Percentiles rank a stretch among this genome's conserved stretches.
Evolutionary conservation across 768 basidiomycete species (phyloP).

Genomic region (Termitomyces sp.): DNA sequence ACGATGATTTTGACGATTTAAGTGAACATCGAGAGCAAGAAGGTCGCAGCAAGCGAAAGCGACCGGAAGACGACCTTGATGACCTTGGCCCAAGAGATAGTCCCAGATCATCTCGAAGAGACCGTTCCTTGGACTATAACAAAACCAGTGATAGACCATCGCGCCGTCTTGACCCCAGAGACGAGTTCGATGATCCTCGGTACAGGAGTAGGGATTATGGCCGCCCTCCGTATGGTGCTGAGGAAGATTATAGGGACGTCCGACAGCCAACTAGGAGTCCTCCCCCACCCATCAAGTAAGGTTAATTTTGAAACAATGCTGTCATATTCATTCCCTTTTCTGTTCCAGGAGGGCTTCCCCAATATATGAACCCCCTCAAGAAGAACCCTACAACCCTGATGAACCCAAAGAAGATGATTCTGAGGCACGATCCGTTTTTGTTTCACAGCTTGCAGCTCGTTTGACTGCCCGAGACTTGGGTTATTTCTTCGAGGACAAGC

Average conservation of each 20-base stretch:
- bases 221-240: slow-evolving; percentile 35
- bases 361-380: slow-evolving; percentile 56
- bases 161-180: slow-evolving; percentile 46
- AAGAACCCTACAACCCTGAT: slow-evolving; percentile 75
- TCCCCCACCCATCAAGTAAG: slow-evolving; percentile 43
- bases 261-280: slow-evolving; percentile 33
- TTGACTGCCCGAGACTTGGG: slow-evolving; percentile 96
- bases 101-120: slow-evolving; percentile 40
- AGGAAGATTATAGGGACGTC: slow-evolving; percentile 23
- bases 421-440: slow-evolving; percentile 97
- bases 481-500: slow-evolving; percentile 97
- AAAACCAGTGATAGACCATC: slow-evolving; percentile 40
- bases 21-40: slow-evolving; percentile 40
- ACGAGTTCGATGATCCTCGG: slow-evolving; percentile 57
- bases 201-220: slow-evolving; percentile 33
- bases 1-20: slow-evolving; percentile 52
- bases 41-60: slow-evolving; percentile 62
- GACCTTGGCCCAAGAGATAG: slow-evolving; percentile 41
- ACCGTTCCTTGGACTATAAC: slow-evolving; percentile 52
- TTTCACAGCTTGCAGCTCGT: slow-evolving; percentile 95
- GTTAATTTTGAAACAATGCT: slow-evolving; percentile 5
- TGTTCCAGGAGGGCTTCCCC: slow-evolving; percentile 63
- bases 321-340: slow-evolving; percentile 4
- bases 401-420: slow-evolving; percentile 94
- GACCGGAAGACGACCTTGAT: slow-evolving; percentile 47